phyloP scores from a whole-genome alignment of 2,329 filamentous ascomycete genomes.

The Mycogone perniciosa region DNA sequence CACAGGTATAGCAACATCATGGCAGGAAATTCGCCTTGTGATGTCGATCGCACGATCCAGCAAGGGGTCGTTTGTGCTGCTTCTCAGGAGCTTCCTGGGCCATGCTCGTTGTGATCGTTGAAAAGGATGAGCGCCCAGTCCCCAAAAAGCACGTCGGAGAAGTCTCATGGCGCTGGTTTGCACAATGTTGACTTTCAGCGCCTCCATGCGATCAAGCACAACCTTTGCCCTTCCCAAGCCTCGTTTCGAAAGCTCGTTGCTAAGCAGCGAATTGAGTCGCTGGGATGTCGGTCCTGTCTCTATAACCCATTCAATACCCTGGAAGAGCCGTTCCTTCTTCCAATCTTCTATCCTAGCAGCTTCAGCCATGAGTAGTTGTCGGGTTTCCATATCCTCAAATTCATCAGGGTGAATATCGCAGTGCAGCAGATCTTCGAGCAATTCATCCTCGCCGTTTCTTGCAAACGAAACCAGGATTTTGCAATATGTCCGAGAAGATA shows the following conservation, averaged over 20 bases:
- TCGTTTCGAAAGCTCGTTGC: constrained; percentile 13
- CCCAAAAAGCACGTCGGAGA: constrained; percentile 21
- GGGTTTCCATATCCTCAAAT: constrained; percentile 41
- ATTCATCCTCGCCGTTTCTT: constrained; percentile 43
- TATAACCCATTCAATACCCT: constrained; percentile 33
- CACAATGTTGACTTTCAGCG: constrained; percentile 21
- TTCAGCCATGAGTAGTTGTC: constrained; percentile 32
- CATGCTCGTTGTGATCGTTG: constrained; percentile 1
- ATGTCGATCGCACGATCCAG: constrained; percentile 27
- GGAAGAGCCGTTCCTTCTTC: constrained; percentile 37
- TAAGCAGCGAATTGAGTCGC: constrained; percentile 21
- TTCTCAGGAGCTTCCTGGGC: neutral
- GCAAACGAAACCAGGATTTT: constrained; percentile 60
- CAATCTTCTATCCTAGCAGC: constrained; percentile 29
- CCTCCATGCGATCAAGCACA: constrained; percentile 29
- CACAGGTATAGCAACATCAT: constrained; percentile 30
- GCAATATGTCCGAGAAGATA: constrained; percentile 59
- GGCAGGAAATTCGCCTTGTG: constrained; percentile 22
- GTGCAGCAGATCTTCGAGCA: constrained; percentile 39
- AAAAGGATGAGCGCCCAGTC: constrained; percentile 23
- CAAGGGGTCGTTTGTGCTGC: constrained; percentile 13
- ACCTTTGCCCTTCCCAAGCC: constrained; percentile 19
- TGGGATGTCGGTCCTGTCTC: constrained; percentile 15
- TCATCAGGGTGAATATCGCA: constrained; percentile 51
- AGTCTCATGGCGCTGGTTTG: constrained; percentile 23